A percentile compares a stretch with the other conserved stretches of the same genome.
phyloP scores from a whole-genome alignment of 1,284 basidiomycete species.

The Irpex sp. region DNA sequence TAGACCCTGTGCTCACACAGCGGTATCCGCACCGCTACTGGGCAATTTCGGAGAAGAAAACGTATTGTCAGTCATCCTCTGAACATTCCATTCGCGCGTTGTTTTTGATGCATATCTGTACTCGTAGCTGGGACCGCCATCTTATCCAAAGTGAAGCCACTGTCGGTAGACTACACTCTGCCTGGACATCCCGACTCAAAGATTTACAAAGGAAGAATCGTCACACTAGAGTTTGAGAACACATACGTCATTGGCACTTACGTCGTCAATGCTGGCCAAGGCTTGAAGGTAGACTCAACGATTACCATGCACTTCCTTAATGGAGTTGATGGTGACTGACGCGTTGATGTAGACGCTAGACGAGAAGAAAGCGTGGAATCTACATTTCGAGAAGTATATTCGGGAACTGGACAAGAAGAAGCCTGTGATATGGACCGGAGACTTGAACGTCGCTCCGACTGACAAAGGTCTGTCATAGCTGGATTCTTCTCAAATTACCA shows the following conservation, averaged over 20 bases:
- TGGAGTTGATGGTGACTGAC: not conserved
- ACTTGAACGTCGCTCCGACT: slow-evolving; percentile 83
- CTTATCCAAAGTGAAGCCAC: slow-evolving; percentile 71
- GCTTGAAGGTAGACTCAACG: slow-evolving; percentile 55
- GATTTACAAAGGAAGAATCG: slow-evolving; percentile 66
- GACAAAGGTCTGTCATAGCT: slow-evolving; percentile 42
- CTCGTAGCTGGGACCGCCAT: slow-evolving; percentile 73
- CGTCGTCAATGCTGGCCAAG: slow-evolving; percentile 80
- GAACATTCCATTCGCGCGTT: too few relatives aligned
- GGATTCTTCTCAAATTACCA: slow-evolving; percentile 55
- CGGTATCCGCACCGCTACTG: slow-evolving; percentile 73
- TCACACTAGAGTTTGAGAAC: slow-evolving; percentile 75
- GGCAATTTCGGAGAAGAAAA: slow-evolving; percentile 71
- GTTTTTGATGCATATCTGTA: too few relatives aligned
- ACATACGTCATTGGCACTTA: slow-evolving; percentile 79
- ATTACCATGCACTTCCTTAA: not conserved
- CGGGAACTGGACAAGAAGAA: slow-evolving; percentile 70
- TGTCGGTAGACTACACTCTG: slow-evolving; percentile 65
- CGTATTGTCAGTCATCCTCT: slow-evolving; percentile 49
- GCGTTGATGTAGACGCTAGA: slow-evolving; percentile 50
- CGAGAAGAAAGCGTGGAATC: slow-evolving; percentile 72
- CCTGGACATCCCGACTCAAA: slow-evolving; percentile 66
- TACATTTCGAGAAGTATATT: slow-evolving; percentile 69
- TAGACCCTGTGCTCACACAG: slow-evolving; percentile 47
- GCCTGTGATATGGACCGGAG: slow-evolving; percentile 87